Base-by-base conservation (phyloP, 2,329 filamentous ascomycete genomes). In the Phialophora chinensis region DNA sequence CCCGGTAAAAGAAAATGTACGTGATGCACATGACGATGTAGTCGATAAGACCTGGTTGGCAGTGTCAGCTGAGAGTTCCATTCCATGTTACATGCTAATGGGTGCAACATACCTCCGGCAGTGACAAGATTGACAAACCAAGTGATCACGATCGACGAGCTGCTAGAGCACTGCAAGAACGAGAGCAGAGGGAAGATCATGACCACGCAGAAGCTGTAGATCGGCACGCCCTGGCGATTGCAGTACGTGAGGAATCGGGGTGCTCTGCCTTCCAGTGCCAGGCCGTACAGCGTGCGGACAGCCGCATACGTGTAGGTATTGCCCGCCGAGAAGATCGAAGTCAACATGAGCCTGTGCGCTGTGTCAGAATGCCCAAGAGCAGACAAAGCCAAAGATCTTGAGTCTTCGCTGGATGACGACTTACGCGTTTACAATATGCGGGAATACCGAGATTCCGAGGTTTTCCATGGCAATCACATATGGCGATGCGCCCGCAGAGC, bases 381-480 rank as follows among this genome's bases (percentile, higher is more conserved):
- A 42, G 12, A 14, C 35, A 42, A 17, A 17, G 35, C 4, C 76
- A 86, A 81, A 12, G 88, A 79, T 59, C 86, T 79, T 85, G 85
- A 44, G 88, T 80, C 11, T 83, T 0, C 73, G 72, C 60, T 88
- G 80, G 10, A 23, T n/a, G 38, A 33, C 8, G 20, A 50, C 57
- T 60, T 31, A 60, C 58, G 58, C 58, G 44, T 52, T 60, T 17
- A 60, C 58, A 42, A 60, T 38, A 10, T 60, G 44, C 17, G 58
- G 58, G 31, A 60, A 60, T 2, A 50, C 42, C 11, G 27, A 14
- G 3, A 60, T n/a, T 3, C 80, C 79, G 63, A 88, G 70, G 66
- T 85, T 86, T 54, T 79, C 75, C 84, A 88, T 87, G 52, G 85
- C 86, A 73, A 88, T 87, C 62, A 88, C 86, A 71, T 87, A 88